phyloP scores from a whole-genome alignment of 1,139 yeast species.

The Sugiyamaella neomexicana region DNA sequence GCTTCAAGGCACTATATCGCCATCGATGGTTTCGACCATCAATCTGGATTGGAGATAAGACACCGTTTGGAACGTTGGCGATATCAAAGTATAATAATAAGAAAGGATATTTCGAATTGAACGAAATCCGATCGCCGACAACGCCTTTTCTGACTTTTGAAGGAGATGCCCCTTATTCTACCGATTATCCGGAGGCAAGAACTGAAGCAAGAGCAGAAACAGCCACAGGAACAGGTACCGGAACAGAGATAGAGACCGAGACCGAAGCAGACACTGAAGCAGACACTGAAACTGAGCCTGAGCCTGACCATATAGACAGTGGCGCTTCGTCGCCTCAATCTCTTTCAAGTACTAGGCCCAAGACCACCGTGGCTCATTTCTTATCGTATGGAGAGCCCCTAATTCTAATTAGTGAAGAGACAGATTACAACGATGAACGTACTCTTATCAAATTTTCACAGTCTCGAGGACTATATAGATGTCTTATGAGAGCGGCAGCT shows the following conservation, averaged over 20 bases:
- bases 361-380: constrained; percentile 2
- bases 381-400: constrained; percentile 15
- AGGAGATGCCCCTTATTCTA: not conserved
- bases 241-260: not conserved
- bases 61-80: constrained; percentile 33
- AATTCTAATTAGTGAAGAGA: constrained; percentile 4
- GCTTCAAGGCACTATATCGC: constrained; percentile 26
- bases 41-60: constrained; percentile 37
- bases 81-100: constrained; percentile 31
- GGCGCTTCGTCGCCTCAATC: constrained; percentile 1
- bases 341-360: not conserved
- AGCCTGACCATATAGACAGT: not conserved
- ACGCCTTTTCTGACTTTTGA: not conserved
- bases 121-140: constrained; percentile 15
- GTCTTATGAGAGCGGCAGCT: constrained; percentile 27
- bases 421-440: constrained; percentile 19
- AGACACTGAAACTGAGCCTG: not conserved
- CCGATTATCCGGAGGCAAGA: not conserved
- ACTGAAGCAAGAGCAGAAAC: not conserved
- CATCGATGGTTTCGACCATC: constrained; percentile 35
- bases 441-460: constrained; percentile 14
- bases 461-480: constrained; percentile 16
- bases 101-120: constrained; percentile 28
- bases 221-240: not conserved
- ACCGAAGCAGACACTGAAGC: not conserved